Conservation (phyloP, 1,284 basidiomycete species). For the Xanthoconium separans region DNA sequence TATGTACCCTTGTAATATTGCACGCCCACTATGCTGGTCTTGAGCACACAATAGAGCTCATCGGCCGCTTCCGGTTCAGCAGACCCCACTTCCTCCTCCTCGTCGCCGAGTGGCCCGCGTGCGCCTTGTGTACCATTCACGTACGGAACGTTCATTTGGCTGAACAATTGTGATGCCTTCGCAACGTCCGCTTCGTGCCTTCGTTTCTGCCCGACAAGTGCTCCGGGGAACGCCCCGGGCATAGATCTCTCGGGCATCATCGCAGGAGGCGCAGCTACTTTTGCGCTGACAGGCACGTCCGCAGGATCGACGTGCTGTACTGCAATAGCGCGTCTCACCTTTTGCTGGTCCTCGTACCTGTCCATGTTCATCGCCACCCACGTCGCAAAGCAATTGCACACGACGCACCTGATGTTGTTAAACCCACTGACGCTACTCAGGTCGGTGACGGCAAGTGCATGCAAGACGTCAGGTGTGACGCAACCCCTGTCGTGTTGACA, state of each 20-base stretch:
- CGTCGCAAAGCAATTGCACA: not conserved
- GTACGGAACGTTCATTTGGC: slow-evolving; percentile 7
- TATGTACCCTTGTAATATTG: slow-evolving; percentile 73
- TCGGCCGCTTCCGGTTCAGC: slow-evolving; percentile 50
- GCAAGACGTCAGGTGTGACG: slow-evolving; percentile 58
- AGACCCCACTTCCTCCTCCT: slow-evolving; percentile 43
- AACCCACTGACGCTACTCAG: slow-evolving; percentile 52
- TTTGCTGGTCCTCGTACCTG: slow-evolving; percentile 59
- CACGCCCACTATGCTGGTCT: slow-evolving; percentile 72
- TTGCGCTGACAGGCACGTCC: slow-evolving; percentile 51
- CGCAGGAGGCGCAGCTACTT: slow-evolving; percentile 11
- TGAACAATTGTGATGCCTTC: not conserved
- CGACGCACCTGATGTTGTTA: slow-evolving; percentile 45
- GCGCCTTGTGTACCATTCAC: slow-evolving; percentile 13
- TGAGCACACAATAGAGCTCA: slow-evolving; percentile 63
- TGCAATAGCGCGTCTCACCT: slow-evolving; percentile 57
- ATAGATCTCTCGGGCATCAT: slow-evolving; percentile 2
- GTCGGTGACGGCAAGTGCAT: slow-evolving; percentile 43
- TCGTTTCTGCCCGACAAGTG: slow-evolving; percentile 36
- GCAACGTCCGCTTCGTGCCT: slow-evolving; percentile 34
- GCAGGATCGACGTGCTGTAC: slow-evolving; percentile 49
- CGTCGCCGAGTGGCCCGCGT: slow-evolving; percentile 21
- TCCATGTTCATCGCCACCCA: not conserved
- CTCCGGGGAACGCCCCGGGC: not conserved
- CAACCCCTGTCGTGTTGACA: slow-evolving; percentile 55